Evolutionary conservation across 2,329 filamentous ascomycete species (phyloP).

Genomic region (Exophiala alcalophila): DNA sequence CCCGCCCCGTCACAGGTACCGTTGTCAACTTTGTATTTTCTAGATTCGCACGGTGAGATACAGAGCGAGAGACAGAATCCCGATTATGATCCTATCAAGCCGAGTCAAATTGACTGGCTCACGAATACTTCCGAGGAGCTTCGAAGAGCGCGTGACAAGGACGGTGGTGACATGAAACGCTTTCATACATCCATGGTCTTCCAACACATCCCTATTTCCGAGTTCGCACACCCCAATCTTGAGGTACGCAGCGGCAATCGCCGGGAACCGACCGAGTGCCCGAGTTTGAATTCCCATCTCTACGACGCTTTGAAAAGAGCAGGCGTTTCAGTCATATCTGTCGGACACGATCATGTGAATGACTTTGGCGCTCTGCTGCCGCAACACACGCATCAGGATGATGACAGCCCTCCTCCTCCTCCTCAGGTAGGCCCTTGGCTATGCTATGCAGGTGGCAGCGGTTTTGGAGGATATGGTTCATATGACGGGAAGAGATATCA

Average conservation of each 20-base stretch:
- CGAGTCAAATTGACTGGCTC: conserved; percentile 37
- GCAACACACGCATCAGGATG: conserved; percentile 31
- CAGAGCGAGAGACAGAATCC: conserved; percentile 30
- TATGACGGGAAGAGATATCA: conserved; percentile 34
- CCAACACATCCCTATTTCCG: conserved; percentile 33
- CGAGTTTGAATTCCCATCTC: conserved; percentile 35
- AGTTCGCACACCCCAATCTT: conserved; percentile 32
- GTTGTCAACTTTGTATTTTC: conserved; percentile 33
- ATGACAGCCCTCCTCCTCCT: conserved; percentile 20
- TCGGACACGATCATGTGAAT: conserved; percentile 37
- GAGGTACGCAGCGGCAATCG: conserved; percentile 31
- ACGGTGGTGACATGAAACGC: conserved; percentile 12
- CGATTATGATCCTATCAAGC: conserved; percentile 34
- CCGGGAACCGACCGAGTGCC: conserved; percentile 34
- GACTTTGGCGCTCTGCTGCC: conserved; percentile 36
- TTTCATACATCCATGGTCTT: conserved; percentile 33
- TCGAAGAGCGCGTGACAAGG: conserved; percentile 29
- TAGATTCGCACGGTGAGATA: conserved; percentile 36
- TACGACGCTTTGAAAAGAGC: conserved; percentile 34
- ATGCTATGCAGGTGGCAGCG: conserved; percentile 34
- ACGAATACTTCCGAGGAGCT: conserved; percentile 30
- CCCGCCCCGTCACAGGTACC: conserved; percentile 28
- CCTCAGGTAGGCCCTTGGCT: conserved; percentile 33
- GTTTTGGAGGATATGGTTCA: conserved; percentile 35
- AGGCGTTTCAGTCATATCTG: conserved; percentile 33